A percentile compares a stretch with the other conserved stretches of the same genome.
Evolutionary conservation across 1,139 yeast genomes (phyloP).

Genomic region (Magnusiomyces fungicola): DNA sequence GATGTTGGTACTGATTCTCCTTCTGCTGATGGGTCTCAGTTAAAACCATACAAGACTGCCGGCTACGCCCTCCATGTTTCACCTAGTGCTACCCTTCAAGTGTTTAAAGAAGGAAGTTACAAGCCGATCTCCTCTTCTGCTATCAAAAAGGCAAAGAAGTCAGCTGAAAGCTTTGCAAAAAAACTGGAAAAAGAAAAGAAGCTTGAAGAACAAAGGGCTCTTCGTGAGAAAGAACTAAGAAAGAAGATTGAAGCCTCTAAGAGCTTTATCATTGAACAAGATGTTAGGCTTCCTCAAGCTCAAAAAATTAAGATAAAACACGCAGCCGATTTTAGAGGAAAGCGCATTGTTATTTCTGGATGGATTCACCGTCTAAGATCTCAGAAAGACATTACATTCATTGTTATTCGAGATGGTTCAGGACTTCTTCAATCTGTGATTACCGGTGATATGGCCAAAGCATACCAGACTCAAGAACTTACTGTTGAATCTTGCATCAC

Average conservation of each 20-base stretch:
- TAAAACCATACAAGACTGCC: slow-evolving; percentile 67
- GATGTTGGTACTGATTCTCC: slow-evolving; percentile 56
- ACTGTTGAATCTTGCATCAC: slow-evolving; percentile 82
- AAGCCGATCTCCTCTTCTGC: slow-evolving; percentile 84
- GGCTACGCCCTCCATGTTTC: slow-evolving; percentile 66
- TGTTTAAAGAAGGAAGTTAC: slow-evolving; percentile 61
- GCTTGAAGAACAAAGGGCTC: slow-evolving; percentile 52
- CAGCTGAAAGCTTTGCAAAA: slow-evolving; percentile 85
- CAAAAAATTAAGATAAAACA: slow-evolving; percentile 55
- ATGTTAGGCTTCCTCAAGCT: slow-evolving; percentile 64
- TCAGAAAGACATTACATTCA: slow-evolving; percentile 86
- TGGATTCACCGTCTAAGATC: slow-evolving; percentile 94
- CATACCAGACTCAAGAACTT: slow-evolving; percentile 73
- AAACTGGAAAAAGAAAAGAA: slow-evolving; percentile 77
- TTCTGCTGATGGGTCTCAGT: slow-evolving; percentile 51
- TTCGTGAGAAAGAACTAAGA: slow-evolving; percentile 57
- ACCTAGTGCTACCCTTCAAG: slow-evolving; percentile 52
- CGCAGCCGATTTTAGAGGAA: slow-evolving; percentile 43
- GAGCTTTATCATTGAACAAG: slow-evolving; percentile 60
- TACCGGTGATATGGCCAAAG: slow-evolving; percentile 86
- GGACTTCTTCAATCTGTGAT: slow-evolving; percentile 86
- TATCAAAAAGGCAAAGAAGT: slow-evolving; percentile 92
- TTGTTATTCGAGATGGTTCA: slow-evolving; percentile 91
- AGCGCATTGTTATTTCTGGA: slow-evolving; percentile 74
- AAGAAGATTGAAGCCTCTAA: slow-evolving; percentile 71